Percentiles rank a stretch among this genome's conserved stretches.
These are phyloP conservation scores for Polytolypa hystricis DNA, from an alignment of 2,329 filamentous ascomycete species.

Conservation along the genomic window DNA sequence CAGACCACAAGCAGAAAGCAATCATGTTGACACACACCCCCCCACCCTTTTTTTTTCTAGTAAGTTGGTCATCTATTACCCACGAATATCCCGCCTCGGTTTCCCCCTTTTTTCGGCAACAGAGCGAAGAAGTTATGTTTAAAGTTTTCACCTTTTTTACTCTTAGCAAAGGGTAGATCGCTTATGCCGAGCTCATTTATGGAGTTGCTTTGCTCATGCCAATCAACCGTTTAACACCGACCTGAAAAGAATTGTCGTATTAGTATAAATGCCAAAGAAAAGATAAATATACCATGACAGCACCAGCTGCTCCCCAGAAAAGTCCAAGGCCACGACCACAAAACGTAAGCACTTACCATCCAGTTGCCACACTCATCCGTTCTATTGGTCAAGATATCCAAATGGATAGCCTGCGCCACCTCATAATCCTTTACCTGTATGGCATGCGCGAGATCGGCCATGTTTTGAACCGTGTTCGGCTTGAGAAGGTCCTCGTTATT, in stretches of 20 bases:
- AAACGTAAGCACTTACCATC: slow-evolving; percentile 54
- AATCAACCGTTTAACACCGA: slow-evolving; percentile 65
- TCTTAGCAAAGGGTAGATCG: no score
- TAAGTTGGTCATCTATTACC: no score
- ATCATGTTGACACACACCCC: no score
- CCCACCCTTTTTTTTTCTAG: no score
- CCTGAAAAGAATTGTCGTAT: slow-evolving; percentile 33
- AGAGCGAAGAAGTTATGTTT: no score
- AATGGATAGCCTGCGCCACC: slow-evolving; percentile 55
- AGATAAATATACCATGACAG: neutral
- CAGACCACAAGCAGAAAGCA: no score
- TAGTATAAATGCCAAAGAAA: slow-evolving; percentile 3
- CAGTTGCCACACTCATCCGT: slow-evolving; percentile 73
- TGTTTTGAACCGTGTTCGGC: slow-evolving; percentile 50
- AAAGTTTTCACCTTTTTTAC: no score
- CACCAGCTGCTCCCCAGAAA: no score
- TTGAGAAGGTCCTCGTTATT: slow-evolving; percentile 90
- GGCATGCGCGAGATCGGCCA: slow-evolving; percentile 46
- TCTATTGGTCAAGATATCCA: slow-evolving; percentile 65
- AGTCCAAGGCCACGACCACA: no score
- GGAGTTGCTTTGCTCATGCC: slow-evolving; percentile 70
- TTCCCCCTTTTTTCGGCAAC: no score
- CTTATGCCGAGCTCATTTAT: slow-evolving; percentile 20
- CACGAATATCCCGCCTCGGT: no score
- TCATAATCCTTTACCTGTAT: slow-evolving; percentile 60